Evolutionary conservation across 208 protist genomes (phyloP).

Genomic region (Leishmania lainsoni): DNA sequence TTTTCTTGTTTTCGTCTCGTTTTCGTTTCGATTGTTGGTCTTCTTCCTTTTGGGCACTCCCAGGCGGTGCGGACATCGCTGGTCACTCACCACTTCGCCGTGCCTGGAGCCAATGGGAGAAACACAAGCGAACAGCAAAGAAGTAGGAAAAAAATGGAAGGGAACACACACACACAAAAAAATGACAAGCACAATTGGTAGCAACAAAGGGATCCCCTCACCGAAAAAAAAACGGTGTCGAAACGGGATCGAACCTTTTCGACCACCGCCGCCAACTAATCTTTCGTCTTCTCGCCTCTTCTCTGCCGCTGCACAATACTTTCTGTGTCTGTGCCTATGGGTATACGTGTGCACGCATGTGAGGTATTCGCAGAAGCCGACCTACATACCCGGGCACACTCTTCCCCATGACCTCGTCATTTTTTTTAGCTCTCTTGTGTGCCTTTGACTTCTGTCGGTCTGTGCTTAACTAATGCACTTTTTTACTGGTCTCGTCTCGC

Average conservation of each 20-base stretch:
- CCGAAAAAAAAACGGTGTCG: neutral
- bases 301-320: neutral
- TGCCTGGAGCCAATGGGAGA: neutral
- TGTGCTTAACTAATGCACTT: neutral
- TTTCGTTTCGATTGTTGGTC: neutral
- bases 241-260: conserved; percentile 34
- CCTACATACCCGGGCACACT: neutral
- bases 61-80: neutral
- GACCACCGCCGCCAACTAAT: conserved; percentile 35
- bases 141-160: conserved; percentile 28
- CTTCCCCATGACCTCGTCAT: neutral
- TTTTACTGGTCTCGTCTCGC: neutral
- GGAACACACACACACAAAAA: conserved; percentile 4
- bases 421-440: neutral
- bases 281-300: neutral
- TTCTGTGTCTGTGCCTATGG: neutral
- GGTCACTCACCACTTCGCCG: neutral
- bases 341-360: neutral
- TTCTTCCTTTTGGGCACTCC: no score
- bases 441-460: neutral
- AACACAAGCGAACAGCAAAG: conserved; percentile 6
- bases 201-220: conserved; percentile 15
- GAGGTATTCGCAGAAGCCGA: neutral
- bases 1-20: neutral
- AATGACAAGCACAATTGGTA: neutral